Conservation (phyloP, 2,329 filamentous ascomycete genomes). For the Lachnellula arida region DNA sequence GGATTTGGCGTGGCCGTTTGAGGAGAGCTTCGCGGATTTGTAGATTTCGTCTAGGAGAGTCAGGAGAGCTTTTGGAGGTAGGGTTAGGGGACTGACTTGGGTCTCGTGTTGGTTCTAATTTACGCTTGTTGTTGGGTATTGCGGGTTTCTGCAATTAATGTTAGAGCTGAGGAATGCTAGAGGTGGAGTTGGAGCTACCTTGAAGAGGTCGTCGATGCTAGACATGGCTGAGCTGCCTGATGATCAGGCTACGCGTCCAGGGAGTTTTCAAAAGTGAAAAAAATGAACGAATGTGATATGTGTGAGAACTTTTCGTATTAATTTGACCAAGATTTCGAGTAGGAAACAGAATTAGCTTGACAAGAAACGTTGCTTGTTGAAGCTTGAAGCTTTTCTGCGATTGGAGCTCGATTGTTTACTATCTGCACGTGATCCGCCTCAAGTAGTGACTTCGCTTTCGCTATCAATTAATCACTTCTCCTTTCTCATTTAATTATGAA, state of each 20-base stretch:
- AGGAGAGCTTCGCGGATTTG: constrained; percentile 53
- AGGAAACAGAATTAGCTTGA: neutral
- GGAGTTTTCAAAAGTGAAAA: neutral
- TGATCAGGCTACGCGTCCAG: neutral
- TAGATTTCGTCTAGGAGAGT: constrained; percentile 51
- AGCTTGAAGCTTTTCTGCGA: neutral
- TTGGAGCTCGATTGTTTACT: neutral
- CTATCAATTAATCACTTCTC: neutral
- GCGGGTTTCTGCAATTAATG: neutral
- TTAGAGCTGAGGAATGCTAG: neutral
- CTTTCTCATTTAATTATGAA: neutral
- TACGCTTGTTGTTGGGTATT: constrained; percentile 1
- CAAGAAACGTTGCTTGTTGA: neutral
- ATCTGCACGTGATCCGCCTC: neutral
- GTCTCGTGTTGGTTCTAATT: constrained; percentile 38
- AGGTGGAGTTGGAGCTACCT: neutral
- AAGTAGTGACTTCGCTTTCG: no score
- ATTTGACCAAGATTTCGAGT: neutral
- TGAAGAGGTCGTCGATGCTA: constrained; percentile 1
- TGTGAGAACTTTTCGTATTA: neutral
- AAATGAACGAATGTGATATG: neutral
- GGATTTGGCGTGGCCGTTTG: constrained; percentile 38
- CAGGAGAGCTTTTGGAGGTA: constrained; percentile 6
- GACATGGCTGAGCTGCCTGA: neutral
- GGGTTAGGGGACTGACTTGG: constrained; percentile 47